phyloP scores from a whole-genome alignment of 192 early-diverging fungal species.

The Linnemannia hyalina region DNA sequence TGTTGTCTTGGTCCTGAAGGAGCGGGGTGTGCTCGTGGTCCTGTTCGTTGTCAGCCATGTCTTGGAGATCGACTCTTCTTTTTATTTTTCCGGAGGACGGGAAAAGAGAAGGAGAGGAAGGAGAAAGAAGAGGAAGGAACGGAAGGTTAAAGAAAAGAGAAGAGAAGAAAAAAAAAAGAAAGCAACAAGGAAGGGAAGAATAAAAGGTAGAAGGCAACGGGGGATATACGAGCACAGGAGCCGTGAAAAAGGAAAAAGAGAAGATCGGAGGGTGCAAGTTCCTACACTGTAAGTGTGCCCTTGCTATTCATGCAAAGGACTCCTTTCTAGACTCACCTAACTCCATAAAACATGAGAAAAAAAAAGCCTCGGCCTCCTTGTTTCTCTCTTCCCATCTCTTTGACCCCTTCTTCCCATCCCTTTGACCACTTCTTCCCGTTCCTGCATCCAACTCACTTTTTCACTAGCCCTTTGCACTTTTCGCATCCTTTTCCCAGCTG shows the following conservation, averaged over 20 bases:
- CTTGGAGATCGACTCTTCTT: not conserved
- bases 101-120: not conserved
- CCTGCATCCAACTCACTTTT: not conserved
- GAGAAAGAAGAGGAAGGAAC: not conserved
- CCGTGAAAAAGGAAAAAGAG: not conserved
- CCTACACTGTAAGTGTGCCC: not conserved
- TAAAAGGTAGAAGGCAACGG: not conserved
- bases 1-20: slow-evolving; percentile 21
- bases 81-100: too few species aligned
- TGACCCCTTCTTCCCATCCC: not conserved
- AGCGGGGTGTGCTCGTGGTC: slow-evolving; percentile 32
- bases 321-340: not conserved
- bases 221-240: not conserved
- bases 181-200: not conserved
- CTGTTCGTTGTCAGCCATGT: slow-evolving; percentile 45
- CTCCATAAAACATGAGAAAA: not conserved
- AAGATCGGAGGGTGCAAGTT: too few species aligned
- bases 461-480: not conserved
- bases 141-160: not conserved
- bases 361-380: not conserved
- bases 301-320: not conserved
- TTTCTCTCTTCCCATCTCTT: not conserved
- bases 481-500: not conserved
- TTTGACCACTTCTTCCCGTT: not conserved
- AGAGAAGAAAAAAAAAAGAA: not conserved